These are phyloP conservation scores for Hansenula lynferdii DNA, from an alignment of 1,139 yeast genomes.

Conservation along the genomic window DNA sequence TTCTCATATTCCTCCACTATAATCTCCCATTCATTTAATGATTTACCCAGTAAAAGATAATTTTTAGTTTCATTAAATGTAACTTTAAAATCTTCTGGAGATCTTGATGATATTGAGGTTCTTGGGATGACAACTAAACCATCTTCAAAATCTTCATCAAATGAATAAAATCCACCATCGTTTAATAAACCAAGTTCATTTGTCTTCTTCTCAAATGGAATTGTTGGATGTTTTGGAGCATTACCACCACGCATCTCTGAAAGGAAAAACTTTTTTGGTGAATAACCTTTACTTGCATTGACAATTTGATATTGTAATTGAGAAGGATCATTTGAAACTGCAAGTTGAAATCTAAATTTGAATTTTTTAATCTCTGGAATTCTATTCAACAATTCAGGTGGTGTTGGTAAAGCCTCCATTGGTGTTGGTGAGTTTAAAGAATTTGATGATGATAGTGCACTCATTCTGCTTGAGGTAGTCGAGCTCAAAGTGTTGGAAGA, in stretches of 20 bases:
- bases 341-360: constrained; percentile 41
- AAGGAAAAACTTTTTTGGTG: constrained; percentile 29
- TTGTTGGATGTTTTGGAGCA: constrained; percentile 7
- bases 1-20: constrained; percentile 55
- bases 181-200: constrained; percentile 5
- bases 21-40: constrained; percentile 62
- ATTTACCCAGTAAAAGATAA: constrained; percentile 49
- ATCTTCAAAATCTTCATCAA: constrained; percentile 2
- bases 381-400: constrained; percentile 40
- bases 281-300: constrained; percentile 13
- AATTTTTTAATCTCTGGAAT: constrained; percentile 48
- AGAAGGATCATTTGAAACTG: constrained; percentile 39
- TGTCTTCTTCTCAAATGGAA: constrained; percentile 8
- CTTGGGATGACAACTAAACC: constrained; percentile 3
- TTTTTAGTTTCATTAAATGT: constrained; percentile 5
- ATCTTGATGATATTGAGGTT: constrained; percentile 1
- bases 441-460: constrained; percentile 12
- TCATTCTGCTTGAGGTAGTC: constrained; percentile 6
- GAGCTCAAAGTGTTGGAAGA: constrained; percentile 15
- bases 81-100: background rate
- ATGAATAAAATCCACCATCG: constrained; percentile 10
- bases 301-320: constrained; percentile 30
- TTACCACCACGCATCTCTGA: constrained; percentile 27
- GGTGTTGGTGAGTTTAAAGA: constrained; percentile 12
- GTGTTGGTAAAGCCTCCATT: constrained; percentile 29